Percentiles rank a stretch among this genome's conserved stretches.
Evolutionary conservation across 208 protist genomes (phyloP).

Genomic region (Wallacemonas sp.): DNA sequence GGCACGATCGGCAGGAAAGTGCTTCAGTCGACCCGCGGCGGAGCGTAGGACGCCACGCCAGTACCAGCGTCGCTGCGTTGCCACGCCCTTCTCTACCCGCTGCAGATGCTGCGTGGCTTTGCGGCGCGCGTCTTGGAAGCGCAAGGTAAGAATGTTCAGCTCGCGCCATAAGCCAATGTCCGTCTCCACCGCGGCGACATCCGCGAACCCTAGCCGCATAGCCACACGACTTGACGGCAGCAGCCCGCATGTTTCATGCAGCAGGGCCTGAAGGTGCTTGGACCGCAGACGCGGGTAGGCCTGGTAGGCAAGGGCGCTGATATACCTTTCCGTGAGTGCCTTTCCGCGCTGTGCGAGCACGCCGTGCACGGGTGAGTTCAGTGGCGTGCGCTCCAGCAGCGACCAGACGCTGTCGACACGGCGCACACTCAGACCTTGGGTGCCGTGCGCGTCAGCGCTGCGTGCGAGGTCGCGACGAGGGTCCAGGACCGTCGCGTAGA

Average conservation of each 20-base stretch:
- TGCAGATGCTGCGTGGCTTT: constrained; percentile 64
- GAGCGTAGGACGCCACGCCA: constrained; percentile 79
- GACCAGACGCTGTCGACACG: constrained; percentile 72
- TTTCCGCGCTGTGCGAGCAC: constrained; percentile 68
- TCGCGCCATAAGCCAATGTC: constrained; percentile 88
- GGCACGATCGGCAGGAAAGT: constrained; percentile 65
- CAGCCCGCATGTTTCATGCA: constrained; percentile 78
- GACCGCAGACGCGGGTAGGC: constrained; percentile 79
- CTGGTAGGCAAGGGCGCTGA: constrained; percentile 41
- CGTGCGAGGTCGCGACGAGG: constrained; percentile 9
- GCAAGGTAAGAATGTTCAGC: constrained; percentile 73
- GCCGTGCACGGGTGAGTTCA: constrained; percentile 84
- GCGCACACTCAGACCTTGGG: constrained; percentile 20
- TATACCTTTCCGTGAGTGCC: constrained; percentile 49
- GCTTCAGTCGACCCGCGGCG: constrained; percentile 46
- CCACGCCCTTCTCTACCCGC: constrained; percentile 76
- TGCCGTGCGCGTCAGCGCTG: neutral
- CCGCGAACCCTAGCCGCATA: constrained; percentile 69
- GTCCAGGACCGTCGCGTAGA: constrained; percentile 27
- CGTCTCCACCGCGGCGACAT: constrained; percentile 52
- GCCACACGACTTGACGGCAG: constrained; percentile 67
- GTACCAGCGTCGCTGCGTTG: constrained; percentile 86
- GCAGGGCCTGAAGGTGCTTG: constrained; percentile 71
- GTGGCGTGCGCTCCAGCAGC: constrained; percentile 69
- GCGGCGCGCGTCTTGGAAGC: constrained; percentile 50